Evolutionary conservation across 2,329 filamentous ascomycete species (phyloP).

Genomic region (Penicillium digitatum): DNA sequence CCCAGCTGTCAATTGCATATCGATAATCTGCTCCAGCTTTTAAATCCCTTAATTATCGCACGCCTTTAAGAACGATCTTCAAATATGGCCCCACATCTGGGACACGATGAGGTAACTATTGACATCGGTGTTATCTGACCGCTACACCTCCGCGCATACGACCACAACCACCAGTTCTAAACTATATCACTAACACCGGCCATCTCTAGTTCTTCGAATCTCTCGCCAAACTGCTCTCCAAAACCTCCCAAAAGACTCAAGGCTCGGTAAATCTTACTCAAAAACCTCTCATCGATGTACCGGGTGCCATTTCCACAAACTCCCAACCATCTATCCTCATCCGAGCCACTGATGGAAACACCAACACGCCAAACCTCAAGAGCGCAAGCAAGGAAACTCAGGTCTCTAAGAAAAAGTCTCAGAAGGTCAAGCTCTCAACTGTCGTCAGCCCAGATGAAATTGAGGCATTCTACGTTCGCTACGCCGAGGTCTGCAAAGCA

Average conservation of each 20-base stretch:
- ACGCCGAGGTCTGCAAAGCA: conserved; percentile 85
- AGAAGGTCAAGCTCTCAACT: conserved; percentile 75
- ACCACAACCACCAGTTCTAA: conserved; percentile 11
- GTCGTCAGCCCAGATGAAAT: conserved; percentile 71
- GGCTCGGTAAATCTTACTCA: conserved; percentile 46
- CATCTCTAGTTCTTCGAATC: conserved; percentile 42
- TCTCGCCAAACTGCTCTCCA: conserved; percentile 39
- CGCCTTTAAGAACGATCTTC: not conserved
- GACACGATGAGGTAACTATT: conserved; percentile 41
- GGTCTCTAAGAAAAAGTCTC: conserved; percentile 40
- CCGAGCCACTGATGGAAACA: conserved; percentile 76
- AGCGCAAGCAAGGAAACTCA: conserved; percentile 37
- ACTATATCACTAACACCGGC: conserved; percentile 12
- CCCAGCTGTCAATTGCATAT: conserved; percentile 14
- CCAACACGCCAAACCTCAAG: conserved; percentile 44
- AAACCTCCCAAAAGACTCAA: conserved; percentile 38
- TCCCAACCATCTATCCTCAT: conserved; percentile 71
- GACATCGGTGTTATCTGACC: not conserved
- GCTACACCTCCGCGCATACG: conserved; percentile 3
- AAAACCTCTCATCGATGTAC: conserved; percentile 34
- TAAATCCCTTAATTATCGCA: conserved; percentile 3
- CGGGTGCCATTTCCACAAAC: conserved; percentile 50
- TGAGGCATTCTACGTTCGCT: conserved; percentile 75
- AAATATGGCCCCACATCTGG: conserved; percentile 36
- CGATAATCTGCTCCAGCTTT: conserved; percentile 7